phyloP scores from a whole-genome alignment of 2,329 filamentous ascomycete genomes.

The Monosporascus sp. region DNA sequence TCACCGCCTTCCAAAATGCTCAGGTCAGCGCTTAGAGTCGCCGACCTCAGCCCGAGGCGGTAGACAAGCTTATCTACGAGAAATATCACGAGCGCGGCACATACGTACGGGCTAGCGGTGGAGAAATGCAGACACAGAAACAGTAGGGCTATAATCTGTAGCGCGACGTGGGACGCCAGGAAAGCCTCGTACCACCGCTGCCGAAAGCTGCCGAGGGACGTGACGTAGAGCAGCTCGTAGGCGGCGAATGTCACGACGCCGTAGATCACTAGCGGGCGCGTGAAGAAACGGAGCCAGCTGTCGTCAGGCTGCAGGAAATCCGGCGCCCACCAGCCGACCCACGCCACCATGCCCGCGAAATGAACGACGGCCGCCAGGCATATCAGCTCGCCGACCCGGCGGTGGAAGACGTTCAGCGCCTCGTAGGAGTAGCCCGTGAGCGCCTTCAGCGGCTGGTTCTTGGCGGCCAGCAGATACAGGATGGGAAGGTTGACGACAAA shows the following conservation, averaged over 20 bases:
- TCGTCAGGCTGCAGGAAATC: slow-evolving; percentile 36
- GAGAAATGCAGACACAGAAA: slow-evolving; percentile 57
- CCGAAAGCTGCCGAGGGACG: slow-evolving; percentile 54
- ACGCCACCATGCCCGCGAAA: slow-evolving; percentile 48
- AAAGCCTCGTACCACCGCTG: slow-evolving; percentile 60
- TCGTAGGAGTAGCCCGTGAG: slow-evolving; percentile 63
- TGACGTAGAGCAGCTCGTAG: slow-evolving; percentile 59
- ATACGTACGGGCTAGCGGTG: slow-evolving; percentile 47
- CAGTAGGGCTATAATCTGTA: slow-evolving; percentile 49
- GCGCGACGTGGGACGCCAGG: slow-evolving; percentile 49
- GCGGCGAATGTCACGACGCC: slow-evolving; percentile 50
- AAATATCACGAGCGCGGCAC: slow-evolving; percentile 49
- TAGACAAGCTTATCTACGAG: slow-evolving; percentile 52
- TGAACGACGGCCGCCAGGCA: slow-evolving; percentile 56
- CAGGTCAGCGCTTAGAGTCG: slow-evolving; percentile 42
- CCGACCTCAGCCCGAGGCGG: slow-evolving; percentile 47
- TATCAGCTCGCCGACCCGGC: slow-evolving; percentile 56
- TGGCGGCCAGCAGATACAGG: slow-evolving; percentile 60
- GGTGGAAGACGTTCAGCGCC: slow-evolving; percentile 60
- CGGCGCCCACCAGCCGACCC: slow-evolving; percentile 46
- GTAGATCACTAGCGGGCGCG: slow-evolving; percentile 44
- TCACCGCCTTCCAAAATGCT: slow-evolving; percentile 50
- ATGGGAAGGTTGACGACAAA: slow-evolving; percentile 44
- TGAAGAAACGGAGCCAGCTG: slow-evolving; percentile 42
- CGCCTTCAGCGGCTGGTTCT: slow-evolving; percentile 57